Evolutionary conservation across 495 filamentous ascomycete genomes (phyloP).

Genomic region (Aspergillus heteromorphus): DNA sequence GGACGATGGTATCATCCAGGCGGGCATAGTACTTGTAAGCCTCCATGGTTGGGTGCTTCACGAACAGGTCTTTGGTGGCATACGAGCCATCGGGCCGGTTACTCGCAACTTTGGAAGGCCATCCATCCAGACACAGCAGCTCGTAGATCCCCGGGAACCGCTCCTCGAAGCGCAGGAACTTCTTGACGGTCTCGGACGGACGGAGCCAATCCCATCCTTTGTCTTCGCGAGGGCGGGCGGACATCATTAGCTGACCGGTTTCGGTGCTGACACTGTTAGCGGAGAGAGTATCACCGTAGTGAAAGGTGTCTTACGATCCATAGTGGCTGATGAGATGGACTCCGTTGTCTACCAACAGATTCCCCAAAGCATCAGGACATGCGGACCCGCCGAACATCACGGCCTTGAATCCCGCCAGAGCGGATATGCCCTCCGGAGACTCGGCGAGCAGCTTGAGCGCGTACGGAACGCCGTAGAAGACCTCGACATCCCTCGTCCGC

Average conservation of each 20-base stretch:
- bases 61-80: constrained; percentile 44
- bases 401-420: constrained; percentile 36
- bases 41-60: constrained; percentile 44
- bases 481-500: constrained; percentile 38
- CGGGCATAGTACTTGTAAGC: constrained; percentile 58
- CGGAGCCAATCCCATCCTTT: constrained; percentile 66
- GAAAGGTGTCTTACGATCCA: constrained; percentile 44
- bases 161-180: constrained; percentile 48
- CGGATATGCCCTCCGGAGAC: constrained; percentile 40
- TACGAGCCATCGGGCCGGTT: constrained; percentile 47
- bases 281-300: neutral
- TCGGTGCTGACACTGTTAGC: constrained; percentile 37
- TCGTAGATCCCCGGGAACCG: constrained; percentile 51
- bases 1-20: constrained; percentile 54
- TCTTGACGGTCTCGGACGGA: constrained; percentile 25
- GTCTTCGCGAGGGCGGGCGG: constrained; percentile 41
- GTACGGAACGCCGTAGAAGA: constrained; percentile 53
- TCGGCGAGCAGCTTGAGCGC: constrained; percentile 50
- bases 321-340: constrained; percentile 52
- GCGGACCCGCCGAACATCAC: constrained; percentile 50
- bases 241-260: constrained; percentile 53
- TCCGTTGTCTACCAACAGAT: constrained; percentile 48
- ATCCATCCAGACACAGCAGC: constrained; percentile 51
- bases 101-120: constrained; percentile 58
- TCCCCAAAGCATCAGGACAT: constrained; percentile 52